A percentile compares a stretch with the other conserved stretches of the same genome.
Conservation (phyloP, 371 early-diverging fungal species). For the Entomophthora muscae region DNA sequence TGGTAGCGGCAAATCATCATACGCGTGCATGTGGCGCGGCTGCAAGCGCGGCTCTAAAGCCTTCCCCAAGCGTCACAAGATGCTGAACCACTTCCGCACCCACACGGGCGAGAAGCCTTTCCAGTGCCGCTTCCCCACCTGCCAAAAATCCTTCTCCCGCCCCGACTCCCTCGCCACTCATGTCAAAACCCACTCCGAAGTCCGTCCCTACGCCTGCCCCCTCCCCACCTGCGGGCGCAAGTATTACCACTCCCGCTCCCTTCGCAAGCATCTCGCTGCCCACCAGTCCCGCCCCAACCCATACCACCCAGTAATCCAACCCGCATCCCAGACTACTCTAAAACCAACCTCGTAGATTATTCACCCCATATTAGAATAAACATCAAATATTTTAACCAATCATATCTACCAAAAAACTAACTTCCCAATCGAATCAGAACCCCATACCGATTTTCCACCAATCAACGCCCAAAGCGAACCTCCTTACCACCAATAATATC, state of each 20-base stretch:
- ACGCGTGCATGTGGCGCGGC: slow-evolving; percentile 65
- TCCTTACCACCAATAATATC: no score
- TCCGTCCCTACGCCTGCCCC: slow-evolving; percentile 43
- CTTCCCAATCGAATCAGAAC: no score
- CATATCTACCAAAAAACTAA: no score
- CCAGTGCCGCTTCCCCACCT: slow-evolving; percentile 23
- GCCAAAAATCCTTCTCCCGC: slow-evolving; percentile 68
- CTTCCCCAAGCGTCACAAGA: slow-evolving; percentile 78
- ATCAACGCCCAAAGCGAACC: no score
- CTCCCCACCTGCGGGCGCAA: slow-evolving; percentile 47
- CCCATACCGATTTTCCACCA: no score
- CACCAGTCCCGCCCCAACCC: slow-evolving; percentile 17
- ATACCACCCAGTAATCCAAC: slow-evolving; percentile 1
- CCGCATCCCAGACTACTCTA: slow-evolving; percentile 11
- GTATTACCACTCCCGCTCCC: slow-evolving; percentile 59
- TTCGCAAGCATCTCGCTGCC: slow-evolving; percentile 51
- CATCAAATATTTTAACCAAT: no score
- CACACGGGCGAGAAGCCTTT: slow-evolving; percentile 74
- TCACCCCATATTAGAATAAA: no score
- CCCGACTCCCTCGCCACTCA: slow-evolving; percentile 81
- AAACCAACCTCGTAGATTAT: no score
- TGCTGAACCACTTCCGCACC: slow-evolving; percentile 73
- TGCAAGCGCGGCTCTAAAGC: slow-evolving; percentile 57
- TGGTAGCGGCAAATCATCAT: slow-evolving; percentile 48
- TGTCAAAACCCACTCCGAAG: slow-evolving; percentile 63